Base-by-base conservation (phyloP, 805 yeast genomes). In the Allodekkera sacchari region DNA sequence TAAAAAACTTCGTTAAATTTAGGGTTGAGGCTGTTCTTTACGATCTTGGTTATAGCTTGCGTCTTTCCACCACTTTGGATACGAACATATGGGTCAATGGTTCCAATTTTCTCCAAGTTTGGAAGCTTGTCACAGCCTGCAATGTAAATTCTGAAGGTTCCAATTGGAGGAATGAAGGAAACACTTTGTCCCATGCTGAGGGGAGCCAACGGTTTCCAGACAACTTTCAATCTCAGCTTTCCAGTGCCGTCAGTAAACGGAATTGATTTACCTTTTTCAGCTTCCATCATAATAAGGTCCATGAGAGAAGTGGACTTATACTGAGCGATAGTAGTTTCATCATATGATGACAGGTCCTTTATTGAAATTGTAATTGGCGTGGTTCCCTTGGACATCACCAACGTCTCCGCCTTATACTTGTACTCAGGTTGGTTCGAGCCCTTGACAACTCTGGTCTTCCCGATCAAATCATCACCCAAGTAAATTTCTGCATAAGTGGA, bases 351-450 rank as follows among this genome's bases (percentile, higher is more conserved):
- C 6, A 72, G 61, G 53, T 82, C 88, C 47, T 67, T 76, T 17
- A 83, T 63, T 16, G 71, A 51, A n/a, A 83, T 55, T 39, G 64
- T 69, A 18, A 81, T 43, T 17, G 61, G 60, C 12, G 87, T 68
- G 20, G 55, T 57, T 1, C 77, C 64, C 50, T 77, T 83, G 18
- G 79, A 67, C 5, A 76, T 67, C 22, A 83, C 58, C 42, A 83
- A 63, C 5, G 71, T 50, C 54, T 83, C 94, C 34, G 74, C 54
- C 18, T 66, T 52, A 45, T 75, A 74, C 37, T 74, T 76, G 76
- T 82, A 83, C 9, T 76, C 59, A 12, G 94, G 94, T 46, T 77
- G 84, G 45, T 81, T 83, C 7, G 75, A 66, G 47, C 73, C 68
- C 46, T 73, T 76, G 50, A 81, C 62, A 20, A 70, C 67, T 61